Evolutionary conservation across 805 yeast genomes (phyloP).

Genomic region (Suhomyces sp.): DNA sequence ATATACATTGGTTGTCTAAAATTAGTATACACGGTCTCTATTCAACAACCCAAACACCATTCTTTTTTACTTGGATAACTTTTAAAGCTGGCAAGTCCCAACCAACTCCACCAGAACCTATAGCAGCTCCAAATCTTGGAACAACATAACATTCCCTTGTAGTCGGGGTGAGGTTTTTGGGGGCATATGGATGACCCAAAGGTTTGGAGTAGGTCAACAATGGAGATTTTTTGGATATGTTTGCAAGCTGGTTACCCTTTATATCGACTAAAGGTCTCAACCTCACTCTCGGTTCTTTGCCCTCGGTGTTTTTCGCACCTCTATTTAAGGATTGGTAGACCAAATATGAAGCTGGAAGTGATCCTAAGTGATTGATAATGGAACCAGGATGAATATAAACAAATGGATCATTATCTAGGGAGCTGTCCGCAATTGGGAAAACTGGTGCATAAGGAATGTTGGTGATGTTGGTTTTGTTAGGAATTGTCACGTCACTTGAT

Average conservation of each 20-base stretch:
- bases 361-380: slow-evolving; percentile 56
- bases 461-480: slow-evolving; percentile 56
- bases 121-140: slow-evolving; percentile 82
- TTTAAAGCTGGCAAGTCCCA: slow-evolving; percentile 85
- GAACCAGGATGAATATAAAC: slow-evolving; percentile 84
- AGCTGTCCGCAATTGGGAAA: slow-evolving; percentile 40
- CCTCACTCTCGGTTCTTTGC: slow-evolving; percentile 47
- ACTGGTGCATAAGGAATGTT: slow-evolving; percentile 66
- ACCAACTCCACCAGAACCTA: slow-evolving; percentile 82
- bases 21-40: neutral
- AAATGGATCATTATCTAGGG: slow-evolving; percentile 42
- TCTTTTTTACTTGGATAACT: slow-evolving; percentile 64
- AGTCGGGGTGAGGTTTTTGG: slow-evolving; percentile 59
- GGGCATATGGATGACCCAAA: slow-evolving; percentile 84
- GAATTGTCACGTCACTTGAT: slow-evolving; percentile 57
- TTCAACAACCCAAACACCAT: slow-evolving; percentile 64
- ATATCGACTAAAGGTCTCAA: slow-evolving; percentile 77
- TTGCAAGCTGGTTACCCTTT: slow-evolving; percentile 69
- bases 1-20: neutral
- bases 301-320: slow-evolving; percentile 46
- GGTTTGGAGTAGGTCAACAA: slow-evolving; percentile 87
- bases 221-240: slow-evolving; percentile 69
- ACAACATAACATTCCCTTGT: slow-evolving; percentile 86
- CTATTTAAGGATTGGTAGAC: slow-evolving; percentile 68
- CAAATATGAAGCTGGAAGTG: slow-evolving; percentile 73